phyloP scores from a whole-genome alignment of 306 rosid genomes.

The Fragaria ananassa region DNA sequence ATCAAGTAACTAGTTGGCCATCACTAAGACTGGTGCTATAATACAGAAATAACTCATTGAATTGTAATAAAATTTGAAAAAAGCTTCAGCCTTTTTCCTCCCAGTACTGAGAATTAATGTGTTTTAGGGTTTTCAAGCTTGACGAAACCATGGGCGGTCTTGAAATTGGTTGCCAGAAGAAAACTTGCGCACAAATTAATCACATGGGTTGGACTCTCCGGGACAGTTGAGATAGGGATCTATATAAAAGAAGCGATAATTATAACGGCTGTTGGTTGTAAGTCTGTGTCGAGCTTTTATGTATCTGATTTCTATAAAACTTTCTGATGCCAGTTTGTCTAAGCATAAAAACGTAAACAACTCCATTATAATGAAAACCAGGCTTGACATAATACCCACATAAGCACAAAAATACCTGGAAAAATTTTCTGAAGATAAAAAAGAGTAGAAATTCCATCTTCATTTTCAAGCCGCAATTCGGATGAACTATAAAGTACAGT shows the following conservation, averaged over 20 bases:
- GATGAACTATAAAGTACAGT: conserved; percentile 87
- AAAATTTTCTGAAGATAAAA: conserved; percentile 97
- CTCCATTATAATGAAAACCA: not conserved
- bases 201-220: not conserved
- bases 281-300: not conserved
- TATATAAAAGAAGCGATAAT: not conserved
- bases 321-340: not conserved
- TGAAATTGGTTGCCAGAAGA: not conserved
- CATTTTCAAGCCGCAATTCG: conserved; percentile 80
- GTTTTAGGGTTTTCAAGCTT: not conserved
- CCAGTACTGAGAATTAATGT: not conserved
- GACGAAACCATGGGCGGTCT: not conserved
- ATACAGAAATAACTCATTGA: not conserved
- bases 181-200: not conserved
- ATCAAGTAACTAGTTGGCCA: not conserved
- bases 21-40: not conserved
- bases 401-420: conserved; percentile 60
- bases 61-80: not conserved
- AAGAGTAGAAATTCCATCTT: conserved; percentile 87
- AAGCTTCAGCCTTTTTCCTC: not conserved
- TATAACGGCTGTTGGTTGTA: not conserved
- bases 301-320: not conserved
- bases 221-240: not conserved
- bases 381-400: conserved; percentile 14
- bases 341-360: not conserved